phyloP scores from a whole-genome alignment of 176 grass and related monocot species.

The Hordeum vulgare region DNA sequence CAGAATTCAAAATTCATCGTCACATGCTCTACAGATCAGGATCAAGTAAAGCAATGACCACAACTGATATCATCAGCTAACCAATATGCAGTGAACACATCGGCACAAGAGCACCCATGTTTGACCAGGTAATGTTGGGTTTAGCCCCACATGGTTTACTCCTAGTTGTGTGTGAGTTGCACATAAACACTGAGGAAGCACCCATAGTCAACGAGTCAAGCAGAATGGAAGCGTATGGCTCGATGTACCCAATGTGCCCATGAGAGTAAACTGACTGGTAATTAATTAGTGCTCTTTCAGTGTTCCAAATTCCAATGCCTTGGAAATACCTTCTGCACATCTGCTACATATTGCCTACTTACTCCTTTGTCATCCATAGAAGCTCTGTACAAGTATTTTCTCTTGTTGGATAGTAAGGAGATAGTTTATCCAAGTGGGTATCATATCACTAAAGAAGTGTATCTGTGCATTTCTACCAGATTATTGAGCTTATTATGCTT shows the following conservation, averaged over 20 bases:
- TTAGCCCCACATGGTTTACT: not conserved
- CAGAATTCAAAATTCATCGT: not conserved
- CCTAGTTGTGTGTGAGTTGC: not conserved
- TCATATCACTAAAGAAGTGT: not conserved
- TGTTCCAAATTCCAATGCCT: not conserved
- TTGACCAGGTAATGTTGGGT: not conserved
- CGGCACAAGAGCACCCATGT: not conserved
- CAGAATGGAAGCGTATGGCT: not conserved
- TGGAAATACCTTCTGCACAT: not conserved
- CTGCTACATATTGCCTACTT: not conserved
- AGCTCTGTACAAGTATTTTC: not conserved
- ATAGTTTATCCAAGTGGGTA: not conserved
- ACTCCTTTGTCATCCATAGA: not conserved
- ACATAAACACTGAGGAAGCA: not conserved
- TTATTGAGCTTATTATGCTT: not conserved
- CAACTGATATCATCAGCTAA: too few relatives aligned
- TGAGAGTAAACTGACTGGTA: not conserved
- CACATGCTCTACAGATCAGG: not conserved
- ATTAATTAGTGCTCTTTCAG: not conserved
- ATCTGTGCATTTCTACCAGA: not conserved
- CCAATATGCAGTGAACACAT: not conserved
- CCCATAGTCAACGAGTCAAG: not conserved
- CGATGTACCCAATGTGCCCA: not conserved
- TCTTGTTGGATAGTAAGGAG: not conserved
- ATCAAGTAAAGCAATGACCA: too few relatives aligned